Percentiles rank a stretch among this genome's conserved stretches.
Conservation (phyloP, 179 eudicot genomes). For the Silene coronaria region DNA sequence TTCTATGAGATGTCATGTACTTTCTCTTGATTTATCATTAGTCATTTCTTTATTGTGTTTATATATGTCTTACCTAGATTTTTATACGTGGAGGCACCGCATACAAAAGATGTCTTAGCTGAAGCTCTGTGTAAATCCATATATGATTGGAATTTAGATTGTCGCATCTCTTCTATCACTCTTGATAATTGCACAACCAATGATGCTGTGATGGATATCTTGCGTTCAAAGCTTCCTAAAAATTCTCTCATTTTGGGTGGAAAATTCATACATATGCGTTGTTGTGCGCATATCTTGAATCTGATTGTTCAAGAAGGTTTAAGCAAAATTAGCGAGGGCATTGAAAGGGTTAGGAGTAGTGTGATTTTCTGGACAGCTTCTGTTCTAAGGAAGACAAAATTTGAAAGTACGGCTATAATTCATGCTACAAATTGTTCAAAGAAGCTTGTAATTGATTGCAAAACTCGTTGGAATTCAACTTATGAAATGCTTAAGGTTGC, state of each 20-base stretch:
- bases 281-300: neutral
- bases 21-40: neutral
- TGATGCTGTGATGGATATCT: conserved; percentile 2
- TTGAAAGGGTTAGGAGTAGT: conserved; percentile 4
- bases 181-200: conserved; percentile 13
- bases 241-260: conserved; percentile 9
- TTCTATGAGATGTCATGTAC: too few relatives aligned
- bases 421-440: neutral
- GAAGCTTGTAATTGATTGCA: conserved; percentile 15
- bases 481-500: conserved; percentile 16
- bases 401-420: neutral
- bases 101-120: neutral
- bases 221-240: neutral
- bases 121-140: neutral
- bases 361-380: neutral
- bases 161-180: conserved; percentile 7
- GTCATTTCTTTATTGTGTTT: neutral
- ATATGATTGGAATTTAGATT: conserved; percentile 12
- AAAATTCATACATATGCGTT: conserved; percentile 7
- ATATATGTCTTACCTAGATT: neutral
- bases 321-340: neutral
- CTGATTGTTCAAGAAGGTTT: conserved; percentile 10
- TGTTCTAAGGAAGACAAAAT: neutral
- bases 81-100: neutral
- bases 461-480: neutral